Conservation (phyloP, 192 early-diverging fungal genomes). For the Geranomyces michiganensis region DNA sequence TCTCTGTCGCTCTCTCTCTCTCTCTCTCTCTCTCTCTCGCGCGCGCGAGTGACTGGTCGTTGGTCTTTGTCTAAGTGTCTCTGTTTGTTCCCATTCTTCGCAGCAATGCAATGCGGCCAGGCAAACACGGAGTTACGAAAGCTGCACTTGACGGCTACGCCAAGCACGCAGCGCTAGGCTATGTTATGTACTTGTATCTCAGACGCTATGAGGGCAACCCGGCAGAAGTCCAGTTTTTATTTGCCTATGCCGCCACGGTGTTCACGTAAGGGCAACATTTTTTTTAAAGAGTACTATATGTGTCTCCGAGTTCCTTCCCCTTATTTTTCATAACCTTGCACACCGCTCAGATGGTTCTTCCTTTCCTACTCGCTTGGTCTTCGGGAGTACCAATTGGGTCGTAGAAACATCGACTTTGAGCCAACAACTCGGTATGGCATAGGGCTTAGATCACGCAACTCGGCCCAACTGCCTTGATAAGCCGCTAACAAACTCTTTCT, state of each 20-base stretch:
- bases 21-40: background rate
- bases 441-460: too few species aligned
- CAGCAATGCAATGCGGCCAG: slow-evolving; percentile 29
- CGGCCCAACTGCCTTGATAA: too few species aligned
- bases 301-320: too few species aligned
- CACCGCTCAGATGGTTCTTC: slow-evolving; percentile 5
- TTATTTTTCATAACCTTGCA: too few species aligned
- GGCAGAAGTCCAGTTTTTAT: background rate
- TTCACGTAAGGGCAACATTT: slow-evolving; percentile 2
- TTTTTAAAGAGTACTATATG: too few species aligned
- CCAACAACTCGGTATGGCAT: slow-evolving; percentile 20
- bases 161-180: slow-evolving; percentile 13
- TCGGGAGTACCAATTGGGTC: background rate
- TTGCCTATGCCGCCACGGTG: background rate
- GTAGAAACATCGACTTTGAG: slow-evolving; percentile 6
- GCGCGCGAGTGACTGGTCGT: background rate
- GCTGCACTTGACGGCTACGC: slow-evolving; percentile 23
- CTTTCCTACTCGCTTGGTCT: background rate
- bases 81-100: background rate
- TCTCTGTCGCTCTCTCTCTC: background rate
- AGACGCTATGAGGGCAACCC: slow-evolving; percentile 11
- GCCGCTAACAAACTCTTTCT: too few species aligned
- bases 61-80: too few species aligned
- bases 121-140: slow-evolving; percentile 6
- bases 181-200: slow-evolving; percentile 20